phyloP scores from a whole-genome alignment of 1,139 yeast genomes.

The Diutina ranongensis region DNA sequence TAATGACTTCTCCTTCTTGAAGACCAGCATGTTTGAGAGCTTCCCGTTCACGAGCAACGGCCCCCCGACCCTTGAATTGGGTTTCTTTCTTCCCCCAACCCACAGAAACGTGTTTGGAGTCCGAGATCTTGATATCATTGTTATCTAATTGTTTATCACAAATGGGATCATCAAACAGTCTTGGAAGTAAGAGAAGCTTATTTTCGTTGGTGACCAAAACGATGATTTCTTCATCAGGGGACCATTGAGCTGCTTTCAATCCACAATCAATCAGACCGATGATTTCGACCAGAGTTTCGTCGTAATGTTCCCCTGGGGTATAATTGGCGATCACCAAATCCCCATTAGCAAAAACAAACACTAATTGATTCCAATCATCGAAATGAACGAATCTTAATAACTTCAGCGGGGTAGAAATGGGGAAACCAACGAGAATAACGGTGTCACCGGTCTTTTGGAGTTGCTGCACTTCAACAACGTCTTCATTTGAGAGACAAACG shows the following conservation, averaged over 20 bases:
- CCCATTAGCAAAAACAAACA: conserved; percentile 54
- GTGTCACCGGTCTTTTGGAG: conserved; percentile 48
- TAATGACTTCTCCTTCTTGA: conserved; percentile 44
- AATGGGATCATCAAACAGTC: conserved; percentile 65
- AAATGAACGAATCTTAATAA: conserved; percentile 49
- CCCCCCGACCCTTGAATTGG: conserved; percentile 92
- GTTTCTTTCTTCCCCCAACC: conserved; percentile 99
- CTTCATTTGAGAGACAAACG: conserved; percentile 52
- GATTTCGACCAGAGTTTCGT: conserved; percentile 50
- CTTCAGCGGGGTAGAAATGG: conserved; percentile 18
- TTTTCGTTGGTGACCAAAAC: conserved; percentile 55
- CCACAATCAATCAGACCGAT: conserved; percentile 83
- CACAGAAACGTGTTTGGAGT: conserved; percentile 82
- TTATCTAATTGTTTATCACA: conserved; percentile 48
- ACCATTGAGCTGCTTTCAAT: conserved; percentile 69
- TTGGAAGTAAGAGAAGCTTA: conserved; percentile 55
- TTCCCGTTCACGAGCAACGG: conserved; percentile 67
- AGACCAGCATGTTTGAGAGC: conserved; percentile 60
- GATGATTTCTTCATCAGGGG: conserved; percentile 82
- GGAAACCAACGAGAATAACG: conserved; percentile 45
- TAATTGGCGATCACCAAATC: conserved; percentile 63
- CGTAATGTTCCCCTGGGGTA: conserved; percentile 39
- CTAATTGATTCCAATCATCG: conserved; percentile 49
- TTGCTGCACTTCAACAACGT: conserved; percentile 38
- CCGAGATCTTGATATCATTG: conserved; percentile 47